Conservation (phyloP, 2,329 filamentous ascomycete species). For the Epichloe bromicola region DNA sequence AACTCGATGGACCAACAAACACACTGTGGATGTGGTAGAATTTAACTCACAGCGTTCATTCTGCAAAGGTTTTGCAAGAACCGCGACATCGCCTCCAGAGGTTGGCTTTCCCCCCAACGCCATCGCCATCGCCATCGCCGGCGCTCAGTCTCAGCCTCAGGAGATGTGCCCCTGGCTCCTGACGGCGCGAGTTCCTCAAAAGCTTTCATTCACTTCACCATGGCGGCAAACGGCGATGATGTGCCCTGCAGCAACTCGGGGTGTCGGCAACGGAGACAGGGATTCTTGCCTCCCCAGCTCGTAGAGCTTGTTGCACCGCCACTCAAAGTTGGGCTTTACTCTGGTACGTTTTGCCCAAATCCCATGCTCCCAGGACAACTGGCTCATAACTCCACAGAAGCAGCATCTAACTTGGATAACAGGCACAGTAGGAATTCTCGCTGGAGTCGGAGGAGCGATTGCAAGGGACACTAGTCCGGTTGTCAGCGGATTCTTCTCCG, state of each 20-base stretch:
- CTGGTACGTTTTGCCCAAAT: conserved; percentile 29
- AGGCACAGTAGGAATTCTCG: conserved; percentile 49
- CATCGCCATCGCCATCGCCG: background rate
- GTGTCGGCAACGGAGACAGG: conserved; percentile 16
- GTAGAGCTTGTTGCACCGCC: conserved; percentile 35
- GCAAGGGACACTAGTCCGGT: conserved; percentile 53
- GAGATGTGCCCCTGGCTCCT: background rate
- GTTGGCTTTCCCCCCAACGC: background rate
- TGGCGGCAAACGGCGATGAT: conserved; percentile 7
- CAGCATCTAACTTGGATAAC: conserved; percentile 6
- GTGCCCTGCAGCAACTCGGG: conserved; percentile 10
- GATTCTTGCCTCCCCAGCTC: conserved; percentile 30
- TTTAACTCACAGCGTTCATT: background rate
- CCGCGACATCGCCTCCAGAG: no score
- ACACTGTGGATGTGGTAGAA: background rate
- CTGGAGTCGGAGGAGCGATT: conserved; percentile 59
- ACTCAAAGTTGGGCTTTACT: conserved; percentile 44
- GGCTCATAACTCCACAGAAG: background rate
- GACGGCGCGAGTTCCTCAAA: background rate
- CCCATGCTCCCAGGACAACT: no score
- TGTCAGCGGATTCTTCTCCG: conserved; percentile 58
- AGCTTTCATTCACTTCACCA: background rate
- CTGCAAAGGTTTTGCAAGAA: background rate
- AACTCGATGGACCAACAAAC: background rate
- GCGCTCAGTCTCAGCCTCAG: background rate